Base-by-base conservation (phyloP, 2,329 filamentous ascomycete genomes). In the Aspergillaceae sp. region DNA sequence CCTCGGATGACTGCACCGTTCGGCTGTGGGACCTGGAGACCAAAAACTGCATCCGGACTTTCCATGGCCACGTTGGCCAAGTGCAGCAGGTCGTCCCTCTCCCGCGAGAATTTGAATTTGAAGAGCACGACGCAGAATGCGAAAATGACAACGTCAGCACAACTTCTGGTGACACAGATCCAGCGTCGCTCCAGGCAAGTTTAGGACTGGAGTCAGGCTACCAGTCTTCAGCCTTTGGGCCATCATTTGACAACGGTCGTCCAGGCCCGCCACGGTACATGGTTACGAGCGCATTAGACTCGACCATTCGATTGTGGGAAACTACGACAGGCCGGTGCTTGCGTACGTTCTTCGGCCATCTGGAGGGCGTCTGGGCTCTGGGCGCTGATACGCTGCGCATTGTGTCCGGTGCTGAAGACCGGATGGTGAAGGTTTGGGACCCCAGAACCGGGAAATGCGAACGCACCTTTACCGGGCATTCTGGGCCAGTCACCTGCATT, bases 401-500 rank as follows among this genome's bases (percentile, higher is more conserved):
- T 10, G 88, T 97, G 9, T 88, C 85, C 11, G 91, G 90, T 0
- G 86, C 87, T 7, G 89, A 97, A 65, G 92, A 98, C 67, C 83
- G 87, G 37, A 94, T 91, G 81, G 86, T 95, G 58, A 97, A 97
- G 72, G 82, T 87, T 30, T 98, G 92, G 92, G 91, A 97, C 68
- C 86, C 91, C 10, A 75, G 89, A 47, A 90, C 86, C 1, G 92
- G 92, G 29, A 88, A 86, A 60, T 95, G 90, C 66, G 90, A 97
- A 65, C 77, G 89, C 42, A 97, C 90, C 3, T 91, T 95, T 61
- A 89, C 87, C 2, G 90, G 90, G 0, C 92, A 97, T 65, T 79
- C 83, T 1, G 91, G 88, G 0, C 90, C 92, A 0, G 89, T 97
- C 3, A 97, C 90, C 3, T 97, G 91, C 62, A 85, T 97, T 35